A percentile compares a stretch with the other conserved stretches of the same genome.
Conservation (phyloP, 2,329 filamentous ascomycete genomes). For the Fusarium lateritium region DNA sequence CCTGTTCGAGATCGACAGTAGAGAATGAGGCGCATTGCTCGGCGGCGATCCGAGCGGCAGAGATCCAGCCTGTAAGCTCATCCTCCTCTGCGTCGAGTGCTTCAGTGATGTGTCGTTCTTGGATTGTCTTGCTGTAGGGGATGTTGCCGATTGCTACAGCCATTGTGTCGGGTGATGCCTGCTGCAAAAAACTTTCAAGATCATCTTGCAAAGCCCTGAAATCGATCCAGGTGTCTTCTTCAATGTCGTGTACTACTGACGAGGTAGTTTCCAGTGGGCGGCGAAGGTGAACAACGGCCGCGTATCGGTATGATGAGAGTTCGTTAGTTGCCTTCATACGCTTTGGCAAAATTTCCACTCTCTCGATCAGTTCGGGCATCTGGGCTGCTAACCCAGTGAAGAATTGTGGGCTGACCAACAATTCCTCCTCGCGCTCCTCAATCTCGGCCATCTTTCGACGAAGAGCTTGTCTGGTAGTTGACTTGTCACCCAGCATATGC, state of each 20-base stretch:
- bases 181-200: no score
- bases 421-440: slow-evolving; percentile 37
- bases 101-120: slow-evolving; percentile 44
- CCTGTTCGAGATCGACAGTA: slow-evolving; percentile 35
- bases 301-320: slow-evolving; percentile 50
- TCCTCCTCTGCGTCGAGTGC: neutral
- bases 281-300: slow-evolving; percentile 43
- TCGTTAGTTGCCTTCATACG: slow-evolving; percentile 50
- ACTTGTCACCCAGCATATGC: neutral
- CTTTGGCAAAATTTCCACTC: slow-evolving; percentile 52
- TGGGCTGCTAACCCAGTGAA: slow-evolving; percentile 38
- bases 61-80: neutral
- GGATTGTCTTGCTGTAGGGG: slow-evolving; percentile 51
- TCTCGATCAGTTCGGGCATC: slow-evolving; percentile 39
- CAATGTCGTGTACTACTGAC: slow-evolving; percentile 16
- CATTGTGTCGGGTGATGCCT: no score
- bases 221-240: slow-evolving; percentile 35
- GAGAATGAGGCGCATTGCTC: neutral
- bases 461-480: slow-evolving; percentile 18
- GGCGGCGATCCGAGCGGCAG: no score
- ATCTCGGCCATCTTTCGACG: slow-evolving; percentile 30
- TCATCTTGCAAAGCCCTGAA: slow-evolving; percentile 21
- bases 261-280: no score
- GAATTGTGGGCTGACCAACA: slow-evolving; percentile 48
- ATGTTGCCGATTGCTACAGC: slow-evolving; percentile 45